Evolutionary conservation across 2,329 filamentous ascomycete genomes (phyloP).

Genomic region (Phyllosticta paracitricarpa): DNA sequence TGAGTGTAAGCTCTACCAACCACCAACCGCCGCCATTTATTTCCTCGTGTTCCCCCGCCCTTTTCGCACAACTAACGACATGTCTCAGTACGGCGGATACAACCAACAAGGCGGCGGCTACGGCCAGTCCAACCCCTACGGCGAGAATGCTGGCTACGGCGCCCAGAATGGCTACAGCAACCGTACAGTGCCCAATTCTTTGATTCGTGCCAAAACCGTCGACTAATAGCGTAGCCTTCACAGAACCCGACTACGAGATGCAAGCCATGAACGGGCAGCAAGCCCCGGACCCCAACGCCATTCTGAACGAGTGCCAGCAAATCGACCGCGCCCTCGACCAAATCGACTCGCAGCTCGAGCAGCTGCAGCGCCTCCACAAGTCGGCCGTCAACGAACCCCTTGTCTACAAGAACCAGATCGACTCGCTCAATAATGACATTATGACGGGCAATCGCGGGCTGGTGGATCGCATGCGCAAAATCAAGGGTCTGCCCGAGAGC

Average conservation of each 20-base stretch:
- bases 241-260: constrained; percentile 55
- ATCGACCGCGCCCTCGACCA: constrained; percentile 68
- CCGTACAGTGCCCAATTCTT: constrained; percentile 16
- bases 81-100: constrained; percentile 33
- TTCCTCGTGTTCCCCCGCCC: not conserved
- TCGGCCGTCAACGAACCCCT: constrained; percentile 66
- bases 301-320: constrained; percentile 75
- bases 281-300: constrained; percentile 53
- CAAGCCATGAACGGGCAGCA: constrained; percentile 41
- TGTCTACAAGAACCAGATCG: constrained; percentile 60
- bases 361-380: constrained; percentile 62
- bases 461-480: constrained; percentile 64
- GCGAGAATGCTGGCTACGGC: constrained; percentile 43
- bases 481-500: constrained; percentile 75
- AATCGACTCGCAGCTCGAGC: constrained; percentile 61
- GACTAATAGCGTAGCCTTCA: constrained; percentile 23
- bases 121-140: constrained; percentile 32
- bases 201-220: constrained; percentile 13
- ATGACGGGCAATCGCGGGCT: constrained; percentile 75
- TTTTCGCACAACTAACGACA: not conserved
- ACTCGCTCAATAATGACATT: constrained; percentile 64
- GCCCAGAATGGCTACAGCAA: constrained; percentile 10
- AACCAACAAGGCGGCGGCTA: constrained; percentile 31
- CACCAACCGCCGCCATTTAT: not conserved
- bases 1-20: constrained; percentile 9